These are phyloP conservation scores for Macrophomina phaseolina DNA, from an alignment of 2,329 filamentous ascomycete species.

Conservation along the genomic window DNA sequence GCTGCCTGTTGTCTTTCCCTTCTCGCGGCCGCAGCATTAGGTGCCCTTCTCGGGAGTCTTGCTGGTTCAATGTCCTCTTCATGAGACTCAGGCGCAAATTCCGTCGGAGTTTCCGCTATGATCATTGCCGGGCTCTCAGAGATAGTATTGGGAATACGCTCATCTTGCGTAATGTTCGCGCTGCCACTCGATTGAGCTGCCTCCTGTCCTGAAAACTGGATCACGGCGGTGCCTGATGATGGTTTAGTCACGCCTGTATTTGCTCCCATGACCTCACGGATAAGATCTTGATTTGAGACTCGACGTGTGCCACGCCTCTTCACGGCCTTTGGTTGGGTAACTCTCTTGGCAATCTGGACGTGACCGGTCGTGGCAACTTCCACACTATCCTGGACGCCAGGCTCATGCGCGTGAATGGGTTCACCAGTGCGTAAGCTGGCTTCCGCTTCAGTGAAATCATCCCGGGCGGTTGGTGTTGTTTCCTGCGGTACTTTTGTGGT, in stretches of 20 bases:
- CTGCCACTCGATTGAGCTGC: not conserved
- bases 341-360: not conserved
- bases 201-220: not conserved
- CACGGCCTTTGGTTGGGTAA: conserved; percentile 11
- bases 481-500: not conserved
- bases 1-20: conserved; percentile 4
- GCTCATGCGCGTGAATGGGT: not conserved
- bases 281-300: conserved; percentile 15
- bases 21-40: conserved; percentile 4
- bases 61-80: not conserved
- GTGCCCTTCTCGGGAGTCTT: not conserved
- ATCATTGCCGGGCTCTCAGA: not conserved
- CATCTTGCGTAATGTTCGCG: not conserved
- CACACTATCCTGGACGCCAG: not conserved
- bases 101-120: no score
- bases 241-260: conserved; percentile 4
- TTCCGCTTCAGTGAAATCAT: not conserved
- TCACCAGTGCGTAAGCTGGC: not conserved
- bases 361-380: not conserved
- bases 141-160: not conserved
- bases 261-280: conserved; percentile 8
- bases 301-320: not conserved
- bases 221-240: not conserved
- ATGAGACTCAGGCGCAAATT: not conserved
- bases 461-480: not conserved